Conservation (phyloP, 2,329 filamentous ascomycete genomes). For the Pseudonectria foliicola region DNA sequence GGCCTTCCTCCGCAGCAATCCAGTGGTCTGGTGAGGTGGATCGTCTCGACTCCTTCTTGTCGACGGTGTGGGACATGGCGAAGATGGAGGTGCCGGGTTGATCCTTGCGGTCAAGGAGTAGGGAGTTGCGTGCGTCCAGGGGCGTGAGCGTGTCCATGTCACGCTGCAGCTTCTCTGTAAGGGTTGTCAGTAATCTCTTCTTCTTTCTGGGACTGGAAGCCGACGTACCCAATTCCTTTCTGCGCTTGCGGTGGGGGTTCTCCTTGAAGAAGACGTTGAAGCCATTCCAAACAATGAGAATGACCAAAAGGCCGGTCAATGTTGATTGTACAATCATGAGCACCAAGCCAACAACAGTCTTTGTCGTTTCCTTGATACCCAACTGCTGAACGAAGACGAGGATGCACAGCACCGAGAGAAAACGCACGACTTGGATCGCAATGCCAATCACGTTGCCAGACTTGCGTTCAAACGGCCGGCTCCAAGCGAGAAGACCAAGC, state of each 20-base stretch:
- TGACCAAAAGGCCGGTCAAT: conserved; percentile 73
- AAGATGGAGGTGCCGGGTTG: conserved; percentile 34
- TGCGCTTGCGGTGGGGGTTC: conserved; percentile 83
- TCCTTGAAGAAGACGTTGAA: conserved; percentile 74
- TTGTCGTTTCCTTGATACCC: conserved; percentile 80
- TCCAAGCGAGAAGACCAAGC: conserved; percentile 74
- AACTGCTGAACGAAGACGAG: conserved; percentile 92
- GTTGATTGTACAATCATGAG: conserved; percentile 86
- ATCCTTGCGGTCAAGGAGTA: conserved; percentile 59
- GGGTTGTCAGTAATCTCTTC: conserved; percentile 20
- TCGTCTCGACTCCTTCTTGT: conserved; percentile 27
- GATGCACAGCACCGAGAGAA: conserved; percentile 82
- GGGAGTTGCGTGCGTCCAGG: conserved; percentile 77
- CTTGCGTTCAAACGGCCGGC: conserved; percentile 76
- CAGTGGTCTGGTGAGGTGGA: conserved; percentile 29
- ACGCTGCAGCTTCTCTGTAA: conserved; percentile 64
- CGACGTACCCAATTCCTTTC: conserved; percentile 79
- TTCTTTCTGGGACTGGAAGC: neutral
- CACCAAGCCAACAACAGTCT: conserved; percentile 89
- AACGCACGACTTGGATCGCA: conserved; percentile 78
- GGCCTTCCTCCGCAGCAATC: conserved; percentile 16
- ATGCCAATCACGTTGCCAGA: conserved; percentile 93
- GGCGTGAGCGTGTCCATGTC: conserved; percentile 80
- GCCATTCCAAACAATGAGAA: conserved; percentile 84
- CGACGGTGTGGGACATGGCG: conserved; percentile 33